Base-by-base conservation (phyloP, 2,329 filamentous ascomycete genomes). In the Capronia americana region DNA sequence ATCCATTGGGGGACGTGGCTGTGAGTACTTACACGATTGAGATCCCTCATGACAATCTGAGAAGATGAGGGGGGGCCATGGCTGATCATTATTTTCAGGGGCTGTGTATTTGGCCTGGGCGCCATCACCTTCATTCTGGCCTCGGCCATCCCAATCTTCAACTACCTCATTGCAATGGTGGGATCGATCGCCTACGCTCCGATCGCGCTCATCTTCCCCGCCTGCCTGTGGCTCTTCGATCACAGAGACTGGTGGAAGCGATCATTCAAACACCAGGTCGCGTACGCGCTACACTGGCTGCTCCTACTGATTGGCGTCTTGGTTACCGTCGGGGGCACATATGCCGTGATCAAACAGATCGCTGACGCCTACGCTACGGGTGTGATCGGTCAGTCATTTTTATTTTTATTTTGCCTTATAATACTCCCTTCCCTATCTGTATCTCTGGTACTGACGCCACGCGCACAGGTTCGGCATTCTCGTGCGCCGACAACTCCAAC, bases 121-220 rank as follows among this genome's bases (percentile, higher is more conserved):
- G 70, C 80, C 3, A 71, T 84, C 23, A 77, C 82, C 5, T 86
- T 84, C 70, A 74, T 87, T 59, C 75, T 87, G 20, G 84, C 84
- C 0, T 79, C 79, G n/a, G 82, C 81, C 0, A 84, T 86, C 34
- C 84, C 84, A 0, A 83, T 86, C 60, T 86, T 86, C 77, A 84
- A 83, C 66, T 85, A 82, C 70, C 70, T 86, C 23, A 69, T 85
- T 20, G 80, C 82, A 1, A 71, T 85, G 11, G 80, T 82, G 1
- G 84, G 83, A 3, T 80, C 79, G 28, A 64, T 86, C 12, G 83
- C 81, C 50, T 86, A 85, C 69, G 83, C 84, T 32, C 84, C 83
- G 0, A 67, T 86, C 55, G 82, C 81, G 1, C 77, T 86, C 20
- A 76, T 76, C 0, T 72, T 85, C 3, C 83, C 83, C 0, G 83